These are phyloP conservation scores for Paracoccidioides brasiliensis DNA, from an alignment of 2,329 filamentous ascomycete genomes.

Conservation along the genomic window DNA sequence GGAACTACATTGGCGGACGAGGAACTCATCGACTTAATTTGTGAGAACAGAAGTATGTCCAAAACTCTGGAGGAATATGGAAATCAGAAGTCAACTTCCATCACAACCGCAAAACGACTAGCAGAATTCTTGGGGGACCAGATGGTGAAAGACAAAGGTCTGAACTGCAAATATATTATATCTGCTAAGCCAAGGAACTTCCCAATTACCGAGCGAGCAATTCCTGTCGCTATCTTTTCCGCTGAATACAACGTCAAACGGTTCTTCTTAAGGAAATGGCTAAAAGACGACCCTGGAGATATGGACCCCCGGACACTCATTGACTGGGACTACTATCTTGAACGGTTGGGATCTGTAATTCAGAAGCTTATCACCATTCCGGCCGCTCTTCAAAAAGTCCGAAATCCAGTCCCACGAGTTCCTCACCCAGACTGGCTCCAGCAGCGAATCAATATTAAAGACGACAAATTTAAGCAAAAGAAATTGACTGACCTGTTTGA, in stretches of 20 bases:
- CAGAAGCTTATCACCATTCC: slow-evolving; percentile 99
- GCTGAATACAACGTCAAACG: slow-evolving; percentile 80
- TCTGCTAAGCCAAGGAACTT: slow-evolving; percentile 74
- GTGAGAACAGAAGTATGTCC: slow-evolving; percentile 94
- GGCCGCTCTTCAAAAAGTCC: slow-evolving; percentile 84
- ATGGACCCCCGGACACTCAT: slow-evolving; percentile 83
- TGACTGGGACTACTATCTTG: slow-evolving; percentile 95
- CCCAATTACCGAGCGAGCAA: slow-evolving; percentile 84
- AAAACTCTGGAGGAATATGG: slow-evolving; percentile 97
- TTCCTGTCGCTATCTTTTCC: slow-evolving; percentile 94
- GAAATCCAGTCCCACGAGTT: slow-evolving; percentile 87
- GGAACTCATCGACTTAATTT: slow-evolving; percentile 98
- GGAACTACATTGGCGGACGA: slow-evolving; percentile 86
- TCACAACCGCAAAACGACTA: slow-evolving; percentile 87
- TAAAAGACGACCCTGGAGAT: slow-evolving; percentile 81
- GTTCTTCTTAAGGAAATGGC: slow-evolving; percentile 84
- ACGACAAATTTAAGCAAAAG: slow-evolving; percentile 96
- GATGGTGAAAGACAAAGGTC: slow-evolving; percentile 97
- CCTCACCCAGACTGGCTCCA: slow-evolving; percentile 95
- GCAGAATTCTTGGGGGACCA: slow-evolving; percentile 95
- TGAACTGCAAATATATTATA: slow-evolving; percentile 99
- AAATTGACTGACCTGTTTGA: slow-evolving; percentile 91
- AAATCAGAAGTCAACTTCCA: slow-evolving; percentile 92
- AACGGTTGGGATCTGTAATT: slow-evolving; percentile 90
- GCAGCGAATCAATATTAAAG: slow-evolving; percentile 81